Base-by-base conservation (phyloP, 805 yeast species). In the Candida incommunis region DNA sequence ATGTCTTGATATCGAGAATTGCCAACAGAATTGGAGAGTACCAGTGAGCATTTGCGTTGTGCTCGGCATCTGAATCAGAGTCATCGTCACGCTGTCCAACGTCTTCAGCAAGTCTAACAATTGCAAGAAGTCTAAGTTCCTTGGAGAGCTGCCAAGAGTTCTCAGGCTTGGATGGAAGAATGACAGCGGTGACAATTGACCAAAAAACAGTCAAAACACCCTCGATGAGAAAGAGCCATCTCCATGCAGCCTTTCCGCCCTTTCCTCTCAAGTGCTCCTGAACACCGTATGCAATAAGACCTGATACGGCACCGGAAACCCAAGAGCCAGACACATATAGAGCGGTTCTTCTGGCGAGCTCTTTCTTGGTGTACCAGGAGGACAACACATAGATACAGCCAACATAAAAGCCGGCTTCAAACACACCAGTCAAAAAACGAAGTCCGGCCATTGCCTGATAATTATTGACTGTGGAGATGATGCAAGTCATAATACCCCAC, bases 111-210 rank as follows among this genome's bases (percentile, higher is more conserved):
- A 82, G 68, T 59, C 83, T 83, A 41, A 69, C 70, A 53, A 72
- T 74, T 46, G 80, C 56, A 57, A 72, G 77, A 3, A 54, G 59
- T n/a, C 72, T 65, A 58, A 79, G 85, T 49, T 71, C 69, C 2
- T 56, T 63, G 22, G 63, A 69, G 45, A 77, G 56, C 56, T 71
- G 80, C 54, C 72, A 66, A 20, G 79, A 74, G 48, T 75, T 72
- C 61, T 80, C 87, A 2, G 88, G 87, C 68, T 80, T 80, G 58
- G 80, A 85, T 16, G 74, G 76, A 78, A 75, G 72, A 41, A 64
- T 43, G 46, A 65, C 65, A 48, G 59, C 67, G 4, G 68, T 53
- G 4, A 49, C 48, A 23, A 72, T 21, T 2, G 82, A 82, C 47
- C 78, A 63, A 5, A 56, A 15, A 2, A 76, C 59, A 3, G 82